A percentile compares a stretch with the other conserved stretches of the same genome.
phyloP scores from a whole-genome alignment of 2,329 filamentous ascomycete genomes.

The Myriosclerotinia curreyana region DNA sequence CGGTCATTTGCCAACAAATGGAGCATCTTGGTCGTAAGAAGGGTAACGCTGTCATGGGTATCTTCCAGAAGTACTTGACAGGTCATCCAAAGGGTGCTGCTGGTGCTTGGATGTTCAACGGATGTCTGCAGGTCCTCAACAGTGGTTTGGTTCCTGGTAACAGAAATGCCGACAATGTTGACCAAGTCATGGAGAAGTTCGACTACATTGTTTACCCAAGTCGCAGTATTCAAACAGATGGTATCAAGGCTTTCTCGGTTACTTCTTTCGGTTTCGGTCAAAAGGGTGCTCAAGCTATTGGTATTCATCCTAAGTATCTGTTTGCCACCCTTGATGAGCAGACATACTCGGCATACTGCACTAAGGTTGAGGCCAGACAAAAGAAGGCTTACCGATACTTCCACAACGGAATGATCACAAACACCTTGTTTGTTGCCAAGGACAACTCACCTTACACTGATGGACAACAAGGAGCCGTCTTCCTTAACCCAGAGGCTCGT shows the following conservation, averaged over 20 bases:
- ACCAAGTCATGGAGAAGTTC: slow-evolving; percentile 94
- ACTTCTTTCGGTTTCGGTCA: slow-evolving; percentile 99
- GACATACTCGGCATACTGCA: slow-evolving; percentile 76
- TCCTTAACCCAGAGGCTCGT: slow-evolving; percentile 90
- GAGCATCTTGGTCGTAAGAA: slow-evolving; percentile 91
- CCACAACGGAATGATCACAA: slow-evolving; percentile 98
- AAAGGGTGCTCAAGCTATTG: slow-evolving; percentile 96
- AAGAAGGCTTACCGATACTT: slow-evolving; percentile 99
- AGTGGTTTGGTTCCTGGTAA: slow-evolving; percentile 92
- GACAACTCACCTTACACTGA: slow-evolving; percentile 85
- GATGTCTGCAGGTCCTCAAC: slow-evolving; percentile 92
- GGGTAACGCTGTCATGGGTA: slow-evolving; percentile 92
- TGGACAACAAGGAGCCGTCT: slow-evolving; percentile 78
- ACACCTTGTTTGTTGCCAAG: slow-evolving; percentile 96
- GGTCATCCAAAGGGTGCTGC: slow-evolving; percentile 99
- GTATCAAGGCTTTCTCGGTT: slow-evolving; percentile 96
- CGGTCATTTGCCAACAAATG: slow-evolving; percentile 94
- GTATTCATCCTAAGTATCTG: slow-evolving; percentile 94
- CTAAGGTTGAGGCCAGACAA: slow-evolving; percentile 87
- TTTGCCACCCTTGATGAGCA: slow-evolving; percentile 89
- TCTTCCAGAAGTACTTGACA: slow-evolving; percentile 99
- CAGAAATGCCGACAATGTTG: slow-evolving; percentile 96
- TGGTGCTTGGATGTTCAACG: slow-evolving; percentile 99
- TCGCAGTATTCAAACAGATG: slow-evolving; percentile 92
- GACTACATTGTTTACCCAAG: slow-evolving; percentile 98